Conservation (phyloP, 768 basidiomycete genomes). For the Exidia glandulosa region DNA sequence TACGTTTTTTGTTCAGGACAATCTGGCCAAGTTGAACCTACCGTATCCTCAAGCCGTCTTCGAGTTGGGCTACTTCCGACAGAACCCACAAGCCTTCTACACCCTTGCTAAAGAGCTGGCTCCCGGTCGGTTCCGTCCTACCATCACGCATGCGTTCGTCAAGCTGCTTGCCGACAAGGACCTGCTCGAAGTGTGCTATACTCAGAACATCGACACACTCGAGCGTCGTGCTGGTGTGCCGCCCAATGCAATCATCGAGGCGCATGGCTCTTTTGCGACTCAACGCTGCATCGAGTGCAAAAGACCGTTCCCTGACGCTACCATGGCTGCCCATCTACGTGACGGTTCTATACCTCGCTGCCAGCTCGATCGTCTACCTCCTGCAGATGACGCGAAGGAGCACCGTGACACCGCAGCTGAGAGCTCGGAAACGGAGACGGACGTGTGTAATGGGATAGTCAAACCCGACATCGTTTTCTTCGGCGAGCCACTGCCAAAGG, state of each 20-base stretch:
- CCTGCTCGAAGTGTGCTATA: conserved; percentile 68
- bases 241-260: conserved; percentile 69
- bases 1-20: conserved; percentile 40
- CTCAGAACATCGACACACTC: conserved; percentile 89
- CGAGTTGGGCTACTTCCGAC: conserved; percentile 75
- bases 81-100: conserved; percentile 78
- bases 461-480: conserved; percentile 97
- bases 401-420: conserved; percentile 45
- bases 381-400: conserved; percentile 39
- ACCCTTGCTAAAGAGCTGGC: conserved; percentile 87
- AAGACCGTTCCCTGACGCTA: conserved; percentile 43
- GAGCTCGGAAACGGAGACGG: conserved; percentile 43
- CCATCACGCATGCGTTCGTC: conserved; percentile 83
- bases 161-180: conserved; percentile 57
- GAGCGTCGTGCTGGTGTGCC: conserved; percentile 78
- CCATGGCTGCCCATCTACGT: conserved; percentile 36
- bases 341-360: background rate
- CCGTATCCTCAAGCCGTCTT: conserved; percentile 97
- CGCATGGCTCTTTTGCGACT: conserved; percentile 88
- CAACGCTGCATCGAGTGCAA: conserved; percentile 76
- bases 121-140: conserved; percentile 83
- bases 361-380: background rate
- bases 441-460: conserved; percentile 55
- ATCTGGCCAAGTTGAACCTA: conserved; percentile 64
- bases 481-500: conserved; percentile 37